Base-by-base conservation (phyloP, 1,284 basidiomycete genomes). In the Vanrija pseudolonga region DNA sequence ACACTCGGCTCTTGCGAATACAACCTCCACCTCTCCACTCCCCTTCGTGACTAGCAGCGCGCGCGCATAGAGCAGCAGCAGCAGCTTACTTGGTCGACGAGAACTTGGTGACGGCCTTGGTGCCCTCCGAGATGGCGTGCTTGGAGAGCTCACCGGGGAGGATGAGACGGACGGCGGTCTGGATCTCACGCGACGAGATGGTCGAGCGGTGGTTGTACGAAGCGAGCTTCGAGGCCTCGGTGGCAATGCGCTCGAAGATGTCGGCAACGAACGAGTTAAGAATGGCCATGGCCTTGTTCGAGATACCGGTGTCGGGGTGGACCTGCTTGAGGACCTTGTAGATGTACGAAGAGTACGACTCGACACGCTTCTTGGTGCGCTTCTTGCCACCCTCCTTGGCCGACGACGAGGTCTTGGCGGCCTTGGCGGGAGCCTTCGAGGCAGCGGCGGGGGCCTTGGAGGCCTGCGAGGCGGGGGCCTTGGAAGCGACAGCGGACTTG, bases 241-340 rank as follows among this genome's bases (percentile, higher is more conserved):
- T 84, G 15, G 92, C 91, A 67, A 95, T 91, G 48, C 90, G 87
- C 79, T 95, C 91, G 64, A 94, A 95, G 77, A 95, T 90, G 72
- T 93, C 90, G 64, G 90, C 90, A 68, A 93, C 89, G 61, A 92
- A 93, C 53, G 87, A 90, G 83, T 95, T 95, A 45, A 96, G 79
- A 71, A 96, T 89, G 55, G 87, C 85, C 92, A 96, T 96, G 41
- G 91, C 92, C 82, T 94, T 96, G 85, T 94, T 95, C 68, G 74
- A 76, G 72, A 95, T 94, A 85, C 93, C 93, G 62, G 90, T 95
- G 74, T 96, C 93, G 54, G 92, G 93, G 81, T 96, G 92, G 58
- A 96, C 92, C 70, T 76, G 75, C 74, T 77, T 77, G 61, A 76
- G 69, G 64, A 78, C 76, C 70, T 92, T 93, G 84, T 93, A 93